phyloP scores from a whole-genome alignment of 345 rosid genomes.

The Aquilaria sinensis region DNA sequence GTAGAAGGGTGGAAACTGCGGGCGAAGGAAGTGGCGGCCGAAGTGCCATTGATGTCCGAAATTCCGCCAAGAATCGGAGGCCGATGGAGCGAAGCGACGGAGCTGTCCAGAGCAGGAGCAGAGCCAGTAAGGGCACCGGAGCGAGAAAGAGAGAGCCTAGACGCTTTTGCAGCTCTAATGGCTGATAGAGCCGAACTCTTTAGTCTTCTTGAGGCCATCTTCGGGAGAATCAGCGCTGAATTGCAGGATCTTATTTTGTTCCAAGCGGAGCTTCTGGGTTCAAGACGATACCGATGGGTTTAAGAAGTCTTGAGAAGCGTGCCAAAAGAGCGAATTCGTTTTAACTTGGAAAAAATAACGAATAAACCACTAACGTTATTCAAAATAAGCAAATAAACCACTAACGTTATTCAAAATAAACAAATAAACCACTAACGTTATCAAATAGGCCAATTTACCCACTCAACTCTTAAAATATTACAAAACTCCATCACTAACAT shows the following conservation, averaged over 20 bases:
- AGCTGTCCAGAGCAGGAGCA: constrained; percentile 10
- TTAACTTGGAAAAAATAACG: too few species aligned
- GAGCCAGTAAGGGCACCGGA: constrained; percentile 18
- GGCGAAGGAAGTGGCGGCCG: background rate
- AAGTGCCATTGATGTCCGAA: constrained; percentile 9
- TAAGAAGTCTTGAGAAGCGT: background rate
- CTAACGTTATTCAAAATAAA: too few species aligned
- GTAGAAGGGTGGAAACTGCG: constrained; percentile 34
- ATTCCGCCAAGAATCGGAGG: background rate
- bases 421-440: too few species aligned
- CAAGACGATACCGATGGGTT: too few species aligned
- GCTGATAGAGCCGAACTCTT: constrained; percentile 24
- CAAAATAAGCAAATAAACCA: too few species aligned
- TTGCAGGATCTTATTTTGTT: too few species aligned
- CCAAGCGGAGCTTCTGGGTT: background rate
- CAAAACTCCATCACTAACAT: too few species aligned
- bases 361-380: too few species aligned
- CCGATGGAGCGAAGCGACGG: background rate
- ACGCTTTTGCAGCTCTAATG: constrained; percentile 17
- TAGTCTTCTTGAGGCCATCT: constrained; percentile 36
- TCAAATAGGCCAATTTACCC: too few species aligned
- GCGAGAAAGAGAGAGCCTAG: constrained; percentile 11
- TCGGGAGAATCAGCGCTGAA: too few species aligned
- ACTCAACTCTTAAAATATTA: too few species aligned
- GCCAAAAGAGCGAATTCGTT: too few species aligned